phyloP scores from a whole-genome alignment of 805 yeast genomes.

The Candida parachauliodes region DNA sequence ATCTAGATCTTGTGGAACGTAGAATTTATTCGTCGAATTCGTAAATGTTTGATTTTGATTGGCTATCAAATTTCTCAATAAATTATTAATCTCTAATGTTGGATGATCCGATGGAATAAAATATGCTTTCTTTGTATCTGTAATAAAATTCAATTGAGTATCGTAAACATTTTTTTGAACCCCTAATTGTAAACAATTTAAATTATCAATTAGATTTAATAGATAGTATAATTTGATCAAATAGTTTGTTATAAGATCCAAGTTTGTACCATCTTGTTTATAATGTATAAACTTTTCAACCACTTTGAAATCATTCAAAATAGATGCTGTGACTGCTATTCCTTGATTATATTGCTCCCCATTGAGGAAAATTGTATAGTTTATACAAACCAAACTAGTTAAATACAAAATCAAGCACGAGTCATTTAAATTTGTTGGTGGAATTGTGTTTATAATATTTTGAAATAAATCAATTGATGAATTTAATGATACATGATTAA shows the following conservation, averaged over 20 bases:
- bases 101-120: neutral
- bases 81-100: neutral
- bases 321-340: constrained; percentile 46
- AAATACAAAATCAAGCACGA: constrained; percentile 25
- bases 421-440: constrained; percentile 17
- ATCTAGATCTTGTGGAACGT: neutral
- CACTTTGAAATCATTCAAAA: constrained; percentile 57
- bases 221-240: constrained; percentile 46
- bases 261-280: constrained; percentile 21
- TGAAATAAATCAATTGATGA: constrained; percentile 34
- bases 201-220: constrained; percentile 37
- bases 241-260: constrained; percentile 26
- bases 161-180: constrained; percentile 17
- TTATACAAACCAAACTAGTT: constrained; percentile 34
- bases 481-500: constrained; percentile 27
- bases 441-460: constrained; percentile 19
- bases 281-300: constrained; percentile 41
- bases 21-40: neutral
- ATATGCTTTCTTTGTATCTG: constrained; percentile 6
- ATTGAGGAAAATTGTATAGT: constrained; percentile 54
- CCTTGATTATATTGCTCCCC: constrained; percentile 62
- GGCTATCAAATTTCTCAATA: constrained; percentile 12
- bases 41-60: neutral
- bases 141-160: neutral
- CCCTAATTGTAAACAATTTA: constrained; percentile 32